These are phyloP conservation scores for Trypanosoma melophagium DNA, from an alignment of 208 protist genomes.

Conservation along the genomic window DNA sequence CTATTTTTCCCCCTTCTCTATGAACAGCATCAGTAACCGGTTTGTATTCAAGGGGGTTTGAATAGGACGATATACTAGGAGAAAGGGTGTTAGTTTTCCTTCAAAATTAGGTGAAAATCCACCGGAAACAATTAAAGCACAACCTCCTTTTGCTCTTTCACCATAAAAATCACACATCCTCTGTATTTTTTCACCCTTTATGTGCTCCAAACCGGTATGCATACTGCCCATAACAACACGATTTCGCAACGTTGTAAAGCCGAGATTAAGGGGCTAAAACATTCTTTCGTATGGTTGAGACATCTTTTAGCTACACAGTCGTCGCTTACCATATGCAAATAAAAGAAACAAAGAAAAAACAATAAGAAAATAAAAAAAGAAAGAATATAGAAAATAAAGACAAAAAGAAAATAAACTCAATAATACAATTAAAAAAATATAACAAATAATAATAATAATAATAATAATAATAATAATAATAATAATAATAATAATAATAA, in stretches of 20 bases:
- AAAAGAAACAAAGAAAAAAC: too few relatives aligned
- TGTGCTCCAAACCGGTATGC: conserved; percentile 74
- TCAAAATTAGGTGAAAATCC: conserved; percentile 72
- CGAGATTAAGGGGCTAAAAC: conserved; percentile 65
- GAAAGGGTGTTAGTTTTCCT: conserved; percentile 52
- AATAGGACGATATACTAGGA: conserved; percentile 37
- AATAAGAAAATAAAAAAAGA: too few relatives aligned
- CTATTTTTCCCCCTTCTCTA: conserved; percentile 68
- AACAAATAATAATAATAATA: too few relatives aligned
- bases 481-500: too few relatives aligned
- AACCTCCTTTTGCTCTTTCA: conserved; percentile 60
- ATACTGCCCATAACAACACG: conserved; percentile 89
- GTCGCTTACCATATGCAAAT: too few relatives aligned
- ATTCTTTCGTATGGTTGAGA: conserved; percentile 32
- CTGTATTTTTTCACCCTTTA: conserved; percentile 5
- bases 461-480: too few relatives aligned
- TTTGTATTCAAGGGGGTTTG: conserved; percentile 44
- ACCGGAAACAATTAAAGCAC: conserved; percentile 73
- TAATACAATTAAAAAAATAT: too few relatives aligned
- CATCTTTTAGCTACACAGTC: not conserved
- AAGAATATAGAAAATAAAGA: too few relatives aligned
- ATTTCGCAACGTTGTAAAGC: conserved; percentile 78
- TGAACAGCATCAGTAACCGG: conserved; percentile 79
- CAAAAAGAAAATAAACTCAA: too few relatives aligned
- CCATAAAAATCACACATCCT: conserved; percentile 57